Evolutionary conservation across 2,329 filamentous ascomycete genomes (phyloP), one percentile per base, ranked within the genome.

Genomic region (Xylariales sp.): DNA sequence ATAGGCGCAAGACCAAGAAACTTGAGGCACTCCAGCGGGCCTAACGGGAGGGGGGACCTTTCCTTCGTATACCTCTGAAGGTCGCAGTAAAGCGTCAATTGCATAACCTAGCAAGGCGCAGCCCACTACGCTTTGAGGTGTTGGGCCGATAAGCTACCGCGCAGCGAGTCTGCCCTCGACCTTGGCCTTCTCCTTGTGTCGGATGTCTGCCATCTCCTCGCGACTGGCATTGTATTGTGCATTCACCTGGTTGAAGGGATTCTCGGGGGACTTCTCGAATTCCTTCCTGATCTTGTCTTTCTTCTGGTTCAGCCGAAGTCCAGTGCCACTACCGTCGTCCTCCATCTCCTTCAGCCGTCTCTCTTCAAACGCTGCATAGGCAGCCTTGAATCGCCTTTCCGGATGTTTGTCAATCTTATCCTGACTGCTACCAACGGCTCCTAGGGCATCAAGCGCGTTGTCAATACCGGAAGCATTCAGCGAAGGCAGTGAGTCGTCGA

Each of bases 241-340:
- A 38, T 71, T 79, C 12, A 84, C 82, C 68, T 95, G 88, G 68
- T 95, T 95, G 69, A 95, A 93, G 11, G 93, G 93, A 63, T 98
- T 98, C 55, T 97, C 91, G 2, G 87, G 84, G 57, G 86, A 86
- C 73, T 88, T 94, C 65, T 95, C 86, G 63, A 97, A 98, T 69
- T 97, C 93, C 73, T 95, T 94, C 48, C 78, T 68, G 51, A 95
- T 86, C 58, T 83, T 74, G 49, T 91, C 86, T 56, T 90, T 82
- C 65, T 86, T 84, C 76, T 96, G 90, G 53, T 94, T 80, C 53
- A 86, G 72, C 43, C 90, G 74, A 59, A 97, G 64, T 1, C 88
- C 88, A 43, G 84, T 63, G 15, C 74, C 75, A 52, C 69, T 81
- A 40, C 84, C 86, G 62, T 96, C 89, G 41, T 78, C 70, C 58